Base-by-base conservation (phyloP, 169 alveolate species). In the Theileria equi region DNA sequence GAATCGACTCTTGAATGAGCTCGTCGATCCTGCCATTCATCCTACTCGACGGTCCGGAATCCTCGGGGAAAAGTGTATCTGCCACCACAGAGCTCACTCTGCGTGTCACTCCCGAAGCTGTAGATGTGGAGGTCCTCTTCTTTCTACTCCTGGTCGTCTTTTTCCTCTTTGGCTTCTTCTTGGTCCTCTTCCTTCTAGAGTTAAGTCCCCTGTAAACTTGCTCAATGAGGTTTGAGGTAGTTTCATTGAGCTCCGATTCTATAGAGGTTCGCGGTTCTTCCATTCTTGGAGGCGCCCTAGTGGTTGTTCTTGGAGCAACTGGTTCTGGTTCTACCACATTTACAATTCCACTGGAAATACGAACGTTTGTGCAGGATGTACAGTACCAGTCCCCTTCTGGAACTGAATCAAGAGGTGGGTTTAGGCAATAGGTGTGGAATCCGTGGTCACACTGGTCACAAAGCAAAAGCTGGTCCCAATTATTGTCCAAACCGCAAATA, bases 361-460 rank as follows among this genome's bases (percentile, higher is more conserved):
- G 28, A 17, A 26, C 19, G 32, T 47, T 67, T n/a, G 31, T 21
- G 64, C 94, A 89, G n/a, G 43, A 55, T 44, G 48, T 59, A 58
- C 94, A 90, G 62, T 38, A 82, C 94, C 94, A 90, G 34, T 52
- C 64, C 19, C 81, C 82, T 36, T 28, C 55, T 11, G 94, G 94
- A 3, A 90, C 53, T 6, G 44, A 25, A 10, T 25, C 34, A 17
- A 90, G 82, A 10, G 91, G 93, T 6, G 95, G 95, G 17, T 62
- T 49, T 11, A 90, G 70, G 55, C 95, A 90, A 41, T 65, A 88
- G 2, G 68, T 54, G 36, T 90, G 95, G 35, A 40, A 84, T 29
- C 92, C 94, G 21, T 84, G 73, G 57, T 90, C 94, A 53, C 95
- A 90, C 59, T 66, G 81, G 47, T 90, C 95, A 32, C 95, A 90